A percentile compares a stretch with the other conserved stretches of the same genome.
phyloP scores from a whole-genome alignment of 1,284 basidiomycete species.

The Caloboletus inedulis region DNA sequence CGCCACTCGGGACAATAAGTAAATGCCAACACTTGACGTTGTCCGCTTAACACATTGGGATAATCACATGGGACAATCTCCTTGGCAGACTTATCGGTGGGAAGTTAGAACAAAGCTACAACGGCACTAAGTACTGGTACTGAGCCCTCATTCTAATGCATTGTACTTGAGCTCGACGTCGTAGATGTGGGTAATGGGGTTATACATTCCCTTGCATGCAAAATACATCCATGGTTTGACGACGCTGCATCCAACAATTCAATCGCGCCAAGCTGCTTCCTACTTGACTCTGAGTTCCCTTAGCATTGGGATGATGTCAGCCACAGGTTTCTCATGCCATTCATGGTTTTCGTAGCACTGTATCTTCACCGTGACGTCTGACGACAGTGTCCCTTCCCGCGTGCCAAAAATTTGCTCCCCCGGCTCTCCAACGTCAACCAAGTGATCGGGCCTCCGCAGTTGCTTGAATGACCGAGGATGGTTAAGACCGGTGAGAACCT shows the following conservation, averaged over 20 bases:
- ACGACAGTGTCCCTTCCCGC: neutral
- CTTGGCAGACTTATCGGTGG: neutral
- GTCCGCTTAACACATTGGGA: neutral
- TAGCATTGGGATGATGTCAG: constrained; percentile 30
- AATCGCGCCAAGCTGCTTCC: neutral
- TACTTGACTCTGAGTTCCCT: constrained; percentile 25
- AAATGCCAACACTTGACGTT: neutral
- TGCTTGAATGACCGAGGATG: neutral
- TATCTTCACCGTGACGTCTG: constrained; percentile 16
- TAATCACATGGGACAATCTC: neutral
- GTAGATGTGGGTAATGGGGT: neutral
- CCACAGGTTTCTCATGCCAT: constrained; percentile 26
- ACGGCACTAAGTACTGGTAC: too few species aligned
- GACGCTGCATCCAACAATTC: neutral
- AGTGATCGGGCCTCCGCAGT: neutral
- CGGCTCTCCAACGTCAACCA: neutral
- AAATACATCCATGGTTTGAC: neutral
- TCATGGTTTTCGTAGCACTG: constrained; percentile 10
- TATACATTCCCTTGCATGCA: neutral
- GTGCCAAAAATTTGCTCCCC: neutral
- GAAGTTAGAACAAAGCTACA: neutral
- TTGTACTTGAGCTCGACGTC: neutral
- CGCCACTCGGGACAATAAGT: neutral
- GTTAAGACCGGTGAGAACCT: neutral
- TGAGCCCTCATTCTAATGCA: neutral